A percentile compares a stretch with the other conserved stretches of the same genome.
These are phyloP conservation scores for Dissophora globulifera DNA, from an alignment of 192 early-diverging fungal species.

Conservation along the genomic window DNA sequence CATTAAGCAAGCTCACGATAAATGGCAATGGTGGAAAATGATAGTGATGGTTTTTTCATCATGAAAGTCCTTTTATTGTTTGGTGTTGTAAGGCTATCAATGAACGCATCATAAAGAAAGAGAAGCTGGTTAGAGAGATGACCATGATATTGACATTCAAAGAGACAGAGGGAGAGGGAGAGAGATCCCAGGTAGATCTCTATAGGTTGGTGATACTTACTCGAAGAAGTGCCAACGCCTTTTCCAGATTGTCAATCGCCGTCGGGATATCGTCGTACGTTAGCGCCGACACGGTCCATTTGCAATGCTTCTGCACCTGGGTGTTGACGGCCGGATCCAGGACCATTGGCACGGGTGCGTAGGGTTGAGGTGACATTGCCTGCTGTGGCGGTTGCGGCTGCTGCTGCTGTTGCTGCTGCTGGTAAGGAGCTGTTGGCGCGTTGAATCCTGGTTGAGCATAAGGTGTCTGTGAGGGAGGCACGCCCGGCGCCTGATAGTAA, in stretches of 20 bases:
- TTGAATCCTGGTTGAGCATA: conserved; percentile 30
- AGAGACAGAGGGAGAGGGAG: too few relatives aligned
- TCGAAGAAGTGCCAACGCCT: conserved; percentile 67
- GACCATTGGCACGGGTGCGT: conserved; percentile 15
- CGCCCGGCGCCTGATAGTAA: conserved; percentile 5
- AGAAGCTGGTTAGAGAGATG: not conserved
- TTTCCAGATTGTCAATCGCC: conserved; percentile 80
- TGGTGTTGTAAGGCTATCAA: conserved; percentile 31
- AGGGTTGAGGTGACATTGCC: conserved; percentile 9
- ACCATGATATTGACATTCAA: too few relatives aligned
- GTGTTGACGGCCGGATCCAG: conserved; percentile 67
- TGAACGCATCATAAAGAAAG: not conserved
- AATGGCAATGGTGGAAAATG: too few relatives aligned
- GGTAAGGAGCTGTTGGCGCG: conserved; percentile 35
- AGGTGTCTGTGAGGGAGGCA: conserved; percentile 9
- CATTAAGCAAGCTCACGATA: too few relatives aligned
- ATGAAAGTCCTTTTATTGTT: conserved; percentile 28
- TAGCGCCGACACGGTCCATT: conserved; percentile 93
- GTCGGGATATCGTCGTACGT: conserved; percentile 94
- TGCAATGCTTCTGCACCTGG: conserved; percentile 86
- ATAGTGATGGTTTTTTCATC: too few relatives aligned
- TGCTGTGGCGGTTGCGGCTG: conserved; percentile 21
- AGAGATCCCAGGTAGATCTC: too few relatives aligned
- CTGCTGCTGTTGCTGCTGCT: conserved; percentile 29
- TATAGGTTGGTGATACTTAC: conserved; percentile 50